Evolutionary conservation across 192 early-diverging fungal genomes (phyloP), one percentile per base, ranked within the genome.

Genomic region (Coemansia asiatica): DNA sequence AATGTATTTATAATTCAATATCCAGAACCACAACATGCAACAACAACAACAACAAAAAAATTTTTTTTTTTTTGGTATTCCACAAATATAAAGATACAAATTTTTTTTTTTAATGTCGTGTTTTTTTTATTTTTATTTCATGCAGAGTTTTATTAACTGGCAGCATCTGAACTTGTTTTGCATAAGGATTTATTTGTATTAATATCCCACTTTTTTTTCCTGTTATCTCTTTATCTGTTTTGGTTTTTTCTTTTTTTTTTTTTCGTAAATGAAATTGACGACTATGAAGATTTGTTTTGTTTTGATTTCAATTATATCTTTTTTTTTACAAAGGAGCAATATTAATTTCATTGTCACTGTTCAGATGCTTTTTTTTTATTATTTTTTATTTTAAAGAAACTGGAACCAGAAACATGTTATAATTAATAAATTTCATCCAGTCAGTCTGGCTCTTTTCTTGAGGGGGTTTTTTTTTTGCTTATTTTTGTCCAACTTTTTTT

Each of bases 131-230:
- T 28, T 38, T 48, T 23, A 27, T 25, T 35, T 59, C 59, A 60
- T 60, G 59, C 59, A 60, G 13, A 8, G 12, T 27, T 25, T 60
- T 60, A 60, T 47, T 60, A 60, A 28, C 35, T 48, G 15, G 59
- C 21, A 22, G 29, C 57, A 40, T 59, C 16, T 57, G 25, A 31
- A 18, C 29, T 31, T 31, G 29, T 44, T 44, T 44, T 44, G 40
- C 40, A 44, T 44, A 15, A 44, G 2, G 16, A 44, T 44, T 16
- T 44, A 3, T 44, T 16, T 44, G 31, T 44, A 13, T 44, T 44
- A 44, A 44, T 16, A 10, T 18, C 40, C 13, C 40, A 16, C 40
- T 44, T 6, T 10, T 44, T 44, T 44, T 1, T 44, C 9, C n/a
- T n/a, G n/a, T n/a, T n/a, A n/a, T n/a, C 4, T 44, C 40, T 4